phyloP scores from a whole-genome alignment of 2,329 filamentous ascomycete species.

The Thermothelomyces thermophilus region DNA sequence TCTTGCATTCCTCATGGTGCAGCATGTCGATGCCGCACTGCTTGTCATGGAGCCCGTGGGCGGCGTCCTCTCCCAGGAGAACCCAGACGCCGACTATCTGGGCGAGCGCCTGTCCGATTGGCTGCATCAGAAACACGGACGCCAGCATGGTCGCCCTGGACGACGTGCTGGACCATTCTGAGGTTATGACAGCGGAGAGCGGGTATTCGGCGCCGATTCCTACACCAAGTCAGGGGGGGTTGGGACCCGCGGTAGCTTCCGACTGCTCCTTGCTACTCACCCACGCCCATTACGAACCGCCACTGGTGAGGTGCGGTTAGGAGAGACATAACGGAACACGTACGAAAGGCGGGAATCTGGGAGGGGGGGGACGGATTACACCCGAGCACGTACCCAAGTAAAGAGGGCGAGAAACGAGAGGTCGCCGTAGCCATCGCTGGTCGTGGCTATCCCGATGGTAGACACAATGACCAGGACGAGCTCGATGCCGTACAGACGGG shows the following conservation, averaged over 20 bases:
- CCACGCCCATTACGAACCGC: conserved; percentile 49
- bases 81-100: conserved; percentile 55
- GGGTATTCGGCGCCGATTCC: conserved; percentile 65
- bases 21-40: conserved; percentile 42
- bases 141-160: conserved; percentile 63
- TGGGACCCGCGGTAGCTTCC: not conserved
- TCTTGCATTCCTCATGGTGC: conserved; percentile 40
- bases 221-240: conserved; percentile 20
- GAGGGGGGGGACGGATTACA: not conserved
- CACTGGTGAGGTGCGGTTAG: conserved; percentile 29
- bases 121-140: conserved; percentile 63
- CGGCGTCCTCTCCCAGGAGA: conserved; percentile 39
- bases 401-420: conserved; percentile 46
- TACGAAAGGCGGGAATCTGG: not conserved
- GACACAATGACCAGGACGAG: conserved; percentile 50
- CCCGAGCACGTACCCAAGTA: conserved; percentile 34
- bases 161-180: conserved; percentile 57
- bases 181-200: conserved; percentile 59
- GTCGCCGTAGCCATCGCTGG: conserved; percentile 43
- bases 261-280: conserved; percentile 27
- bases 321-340: not conserved
- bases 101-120: conserved; percentile 58
- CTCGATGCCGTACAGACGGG: conserved; percentile 50
- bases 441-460: conserved; percentile 50
- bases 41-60: conserved; percentile 37